phyloP scores from a whole-genome alignment of 495 filamentous ascomycete genomes.

The Pseudomonodictys pantanalensis region DNA sequence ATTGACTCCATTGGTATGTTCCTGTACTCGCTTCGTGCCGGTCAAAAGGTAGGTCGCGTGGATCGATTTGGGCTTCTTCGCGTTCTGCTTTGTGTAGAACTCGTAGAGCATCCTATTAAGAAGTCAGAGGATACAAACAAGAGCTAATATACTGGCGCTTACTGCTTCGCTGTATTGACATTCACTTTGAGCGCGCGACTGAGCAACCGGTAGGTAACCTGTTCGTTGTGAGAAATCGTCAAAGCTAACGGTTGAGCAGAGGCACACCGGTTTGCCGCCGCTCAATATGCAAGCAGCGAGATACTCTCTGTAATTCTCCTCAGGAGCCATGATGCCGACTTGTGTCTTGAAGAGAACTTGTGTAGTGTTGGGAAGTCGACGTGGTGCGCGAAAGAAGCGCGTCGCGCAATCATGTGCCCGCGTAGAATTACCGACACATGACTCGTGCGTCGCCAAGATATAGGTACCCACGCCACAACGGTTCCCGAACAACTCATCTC shows the following conservation, averaged over 20 bases:
- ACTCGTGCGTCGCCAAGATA: constrained; percentile 8
- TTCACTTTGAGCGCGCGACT: constrained; percentile 78
- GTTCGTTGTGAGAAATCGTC: constrained; percentile 9
- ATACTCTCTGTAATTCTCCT: constrained; percentile 62
- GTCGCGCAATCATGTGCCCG: constrained; percentile 32
- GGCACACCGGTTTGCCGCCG: constrained; percentile 68
- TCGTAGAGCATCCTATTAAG: constrained; percentile 78
- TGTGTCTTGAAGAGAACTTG: constrained; percentile 17
- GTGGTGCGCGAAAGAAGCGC: constrained; percentile 18
- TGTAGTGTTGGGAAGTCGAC: constrained; percentile 49
- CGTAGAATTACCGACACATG: constrained; percentile 17
- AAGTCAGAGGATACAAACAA: background rate
- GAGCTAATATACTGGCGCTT: constrained; percentile 27
- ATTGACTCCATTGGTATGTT: constrained; percentile 40
- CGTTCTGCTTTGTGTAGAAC: constrained; percentile 77
- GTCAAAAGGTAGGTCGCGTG: constrained; percentile 86
- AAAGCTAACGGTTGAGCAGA: background rate
- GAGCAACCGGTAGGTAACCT: constrained; percentile 84
- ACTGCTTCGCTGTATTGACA: constrained; percentile 81
- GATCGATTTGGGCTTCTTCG: constrained; percentile 66
- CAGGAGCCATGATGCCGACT: constrained; percentile 46
- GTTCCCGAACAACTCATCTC: background rate
- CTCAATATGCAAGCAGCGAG: constrained; percentile 73
- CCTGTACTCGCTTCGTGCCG: constrained; percentile 49
- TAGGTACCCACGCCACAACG: too few relatives aligned